Evolutionary conservation across 257 asterid genomes (phyloP).

Genomic region (Solanum chmielewskii): DNA sequence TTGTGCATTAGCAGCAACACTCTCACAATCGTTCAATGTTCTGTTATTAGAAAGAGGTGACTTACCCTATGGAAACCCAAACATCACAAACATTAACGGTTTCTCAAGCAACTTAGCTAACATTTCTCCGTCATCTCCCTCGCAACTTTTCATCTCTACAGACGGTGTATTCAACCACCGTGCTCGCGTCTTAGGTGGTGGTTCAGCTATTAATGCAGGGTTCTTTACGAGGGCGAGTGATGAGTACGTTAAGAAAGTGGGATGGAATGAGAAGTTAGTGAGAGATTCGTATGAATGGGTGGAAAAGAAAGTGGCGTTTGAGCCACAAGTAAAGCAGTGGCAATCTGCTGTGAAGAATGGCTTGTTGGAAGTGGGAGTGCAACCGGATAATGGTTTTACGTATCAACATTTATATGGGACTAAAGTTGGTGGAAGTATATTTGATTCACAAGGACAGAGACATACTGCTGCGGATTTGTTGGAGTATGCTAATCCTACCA

Average conservation of each 20-base stretch:
- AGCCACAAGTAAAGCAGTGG: constrained; percentile 42
- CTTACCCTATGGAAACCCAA: constrained; percentile 53
- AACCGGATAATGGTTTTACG: constrained; percentile 42
- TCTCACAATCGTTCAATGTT: constrained; percentile 46
- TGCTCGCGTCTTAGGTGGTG: constrained; percentile 64
- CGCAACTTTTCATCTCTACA: constrained; percentile 61
- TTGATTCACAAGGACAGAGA: constrained; percentile 52
- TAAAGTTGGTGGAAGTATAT: constrained; percentile 57
- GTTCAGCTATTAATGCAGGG: constrained; percentile 76
- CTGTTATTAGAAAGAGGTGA: constrained; percentile 72
- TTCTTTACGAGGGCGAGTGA: constrained; percentile 51
- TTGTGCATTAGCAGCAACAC: constrained; percentile 71
- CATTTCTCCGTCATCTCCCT: constrained; percentile 39
- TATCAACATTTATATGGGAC: constrained; percentile 61
- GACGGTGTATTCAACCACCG: constrained; percentile 84
- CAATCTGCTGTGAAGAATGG: constrained; percentile 68
- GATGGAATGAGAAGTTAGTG: constrained; percentile 51
- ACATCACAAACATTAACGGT: constrained; percentile 27
- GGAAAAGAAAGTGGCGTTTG: constrained; percentile 58
- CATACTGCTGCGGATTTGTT: constrained; percentile 78
- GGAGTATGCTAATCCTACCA: constrained; percentile 45
- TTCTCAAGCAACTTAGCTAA: constrained; percentile 26
- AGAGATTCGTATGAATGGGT: constrained; percentile 64
- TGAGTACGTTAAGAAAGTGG: constrained; percentile 14
- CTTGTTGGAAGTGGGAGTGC: constrained; percentile 43